phyloP scores from a whole-genome alignment of 495 filamentous ascomycete species.

The Aspergillus carlsbadensis region DNA sequence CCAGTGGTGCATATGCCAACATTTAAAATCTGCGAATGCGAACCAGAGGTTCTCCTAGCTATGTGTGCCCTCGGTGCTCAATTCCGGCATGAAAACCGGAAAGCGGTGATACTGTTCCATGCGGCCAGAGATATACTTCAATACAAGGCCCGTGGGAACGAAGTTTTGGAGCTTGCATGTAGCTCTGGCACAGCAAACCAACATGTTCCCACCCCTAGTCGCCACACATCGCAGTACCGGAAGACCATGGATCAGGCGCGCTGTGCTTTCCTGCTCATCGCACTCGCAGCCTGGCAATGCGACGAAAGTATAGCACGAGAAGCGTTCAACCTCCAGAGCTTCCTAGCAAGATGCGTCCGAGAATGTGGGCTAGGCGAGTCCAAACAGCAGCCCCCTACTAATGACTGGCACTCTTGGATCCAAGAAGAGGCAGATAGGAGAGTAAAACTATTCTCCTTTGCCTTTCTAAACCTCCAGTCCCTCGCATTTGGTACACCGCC shows the following conservation, averaged over 20 bases:
- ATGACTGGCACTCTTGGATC: constrained; percentile 23
- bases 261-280: too few species aligned
- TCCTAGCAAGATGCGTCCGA: constrained; percentile 13
- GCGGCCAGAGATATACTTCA: too few species aligned
- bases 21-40: constrained; percentile 20
- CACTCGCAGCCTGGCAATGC: constrained; percentile 26
- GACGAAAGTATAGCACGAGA: constrained; percentile 18
- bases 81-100: constrained; percentile 13
- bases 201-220: too few species aligned
- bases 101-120: too few species aligned
- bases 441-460: constrained; percentile 36
- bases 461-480: constrained; percentile 37
- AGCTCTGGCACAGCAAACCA: too few species aligned
- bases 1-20: constrained; percentile 30
- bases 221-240: too few species aligned
- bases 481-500: constrained; percentile 39
- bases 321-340: constrained; percentile 19
- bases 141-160: too few species aligned
- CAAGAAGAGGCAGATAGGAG: constrained; percentile 29
- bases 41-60: constrained; percentile 22
- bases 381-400: not conserved
- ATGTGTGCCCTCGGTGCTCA: constrained; percentile 30
- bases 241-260: too few species aligned
- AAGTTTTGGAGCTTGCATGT: too few species aligned
- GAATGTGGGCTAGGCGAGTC: constrained; percentile 15